Base-by-base conservation (phyloP, 2,329 filamentous ascomycete genomes). In the Atkinsonella texensis region DNA sequence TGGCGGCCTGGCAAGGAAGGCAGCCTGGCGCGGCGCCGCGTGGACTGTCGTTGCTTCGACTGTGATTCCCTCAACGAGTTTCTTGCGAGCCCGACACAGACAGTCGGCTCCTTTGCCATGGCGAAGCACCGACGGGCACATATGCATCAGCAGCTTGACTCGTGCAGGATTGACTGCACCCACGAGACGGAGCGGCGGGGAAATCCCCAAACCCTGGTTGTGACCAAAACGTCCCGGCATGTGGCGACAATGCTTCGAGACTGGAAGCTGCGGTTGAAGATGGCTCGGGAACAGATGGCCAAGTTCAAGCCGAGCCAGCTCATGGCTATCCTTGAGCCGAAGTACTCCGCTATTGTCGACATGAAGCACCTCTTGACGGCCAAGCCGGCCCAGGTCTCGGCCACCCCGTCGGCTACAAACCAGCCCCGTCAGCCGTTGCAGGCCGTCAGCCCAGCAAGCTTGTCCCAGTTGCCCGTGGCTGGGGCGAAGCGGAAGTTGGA, bases 21-120 rank as follows among this genome's bases (percentile, higher is more conserved):
- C 2, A 52, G 41, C 39, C 33, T 57, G 4, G 48, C n/a, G 3
- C 50, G 53, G 12, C 46, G 31, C 9, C 13, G 15, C 3, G 53
- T 59, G 31, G 1, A 15, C 9, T 65, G 63, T 50, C 1, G 1
- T 6, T 67, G 66, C 41, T 0, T 0, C 7, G 58, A 63, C 46
- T 68, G 65, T 50, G 4, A 2, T 1, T 0, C 4, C 0, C 52
- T 68, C 7, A 63, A 62, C 47, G 5, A 1, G 0, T 68, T 68
- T 53, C 62, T 68, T 12, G 18, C 23, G 6, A 35, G n/a, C 17
- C 18, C 10, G 17, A 32, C 49, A n/a, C 15, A 18, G 40, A 31
- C 18, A 7, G 49, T 50, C 32, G 48, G 41, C 17, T 6, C 11
- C 38, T 45, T 45, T 20, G 15, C 48, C 13, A 28, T 45, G 9